Percentiles rank a stretch among this genome's conserved stretches.
Evolutionary conservation across 116 monocot species (phyloP).

Genomic region (Phalaenopsis hybrid): DNA sequence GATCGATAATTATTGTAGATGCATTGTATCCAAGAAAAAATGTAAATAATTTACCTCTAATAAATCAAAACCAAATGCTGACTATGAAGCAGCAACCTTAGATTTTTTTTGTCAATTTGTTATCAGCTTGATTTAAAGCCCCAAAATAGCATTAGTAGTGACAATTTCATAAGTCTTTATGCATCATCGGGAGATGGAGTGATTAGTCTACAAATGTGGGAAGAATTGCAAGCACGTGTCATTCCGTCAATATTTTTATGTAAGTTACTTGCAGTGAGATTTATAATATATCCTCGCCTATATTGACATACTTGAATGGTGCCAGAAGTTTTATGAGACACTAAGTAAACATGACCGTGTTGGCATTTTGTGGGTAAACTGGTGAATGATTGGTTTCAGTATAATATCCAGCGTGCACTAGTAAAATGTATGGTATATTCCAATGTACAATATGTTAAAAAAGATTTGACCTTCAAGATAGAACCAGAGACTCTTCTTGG

Average conservation of each 20-base stretch:
- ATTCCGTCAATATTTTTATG: neutral
- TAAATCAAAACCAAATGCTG: neutral
- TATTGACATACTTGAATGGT: neutral
- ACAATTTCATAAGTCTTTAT: constrained; percentile 1
- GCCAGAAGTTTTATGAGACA: neutral
- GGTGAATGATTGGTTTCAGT: neutral
- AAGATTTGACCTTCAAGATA: neutral
- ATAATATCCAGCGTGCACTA: neutral
- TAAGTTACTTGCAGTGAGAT: neutral
- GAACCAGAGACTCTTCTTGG: neutral
- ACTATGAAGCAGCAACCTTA: neutral
- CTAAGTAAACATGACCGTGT: neutral
- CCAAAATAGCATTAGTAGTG: neutral
- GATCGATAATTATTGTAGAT: neutral
- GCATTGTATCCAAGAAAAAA: neutral
- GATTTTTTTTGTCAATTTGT: too few species aligned
- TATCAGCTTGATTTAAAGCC: neutral
- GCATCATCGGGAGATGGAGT: neutral
- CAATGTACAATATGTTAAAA: neutral
- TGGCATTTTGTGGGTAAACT: neutral
- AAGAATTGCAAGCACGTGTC: neutral
- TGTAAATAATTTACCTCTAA: neutral
- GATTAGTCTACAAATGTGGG: neutral
- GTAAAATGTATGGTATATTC: neutral
- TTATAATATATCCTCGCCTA: neutral